Conservation (phyloP, 2,329 filamentous ascomycete species). For the Aspergillus latus region DNA sequence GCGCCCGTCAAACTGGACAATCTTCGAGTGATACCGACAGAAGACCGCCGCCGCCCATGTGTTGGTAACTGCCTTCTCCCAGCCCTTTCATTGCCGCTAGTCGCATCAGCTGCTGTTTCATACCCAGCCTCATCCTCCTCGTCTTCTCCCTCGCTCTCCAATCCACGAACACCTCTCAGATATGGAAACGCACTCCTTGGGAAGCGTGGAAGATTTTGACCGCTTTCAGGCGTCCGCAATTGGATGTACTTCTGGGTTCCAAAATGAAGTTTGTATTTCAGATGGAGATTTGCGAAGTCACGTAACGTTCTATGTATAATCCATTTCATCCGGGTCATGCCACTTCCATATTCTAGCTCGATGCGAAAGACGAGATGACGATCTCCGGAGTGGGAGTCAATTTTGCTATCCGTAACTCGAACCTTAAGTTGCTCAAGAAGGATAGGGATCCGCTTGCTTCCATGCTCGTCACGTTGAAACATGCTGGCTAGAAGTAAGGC, state of each 20-base stretch:
- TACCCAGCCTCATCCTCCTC: conserved; percentile 53
- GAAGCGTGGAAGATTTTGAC: conserved; percentile 83
- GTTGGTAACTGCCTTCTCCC: conserved; percentile 45
- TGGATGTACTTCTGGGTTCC: conserved; percentile 81
- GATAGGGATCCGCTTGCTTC: conserved; percentile 91
- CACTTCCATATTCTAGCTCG: conserved; percentile 93
- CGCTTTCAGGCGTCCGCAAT: conserved; percentile 64
- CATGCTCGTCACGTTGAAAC: conserved; percentile 95
- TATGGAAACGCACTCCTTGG: conserved; percentile 88
- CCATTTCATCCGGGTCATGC: conserved; percentile 95
- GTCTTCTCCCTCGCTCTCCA: conserved; percentile 79
- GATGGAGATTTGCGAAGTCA: conserved; percentile 89
- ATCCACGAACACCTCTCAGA: conserved; percentile 73
- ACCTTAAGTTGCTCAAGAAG: conserved; percentile 93
- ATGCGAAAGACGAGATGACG: conserved; percentile 86
- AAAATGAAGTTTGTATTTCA: conserved; percentile 86
- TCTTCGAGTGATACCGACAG: conserved; percentile 58
- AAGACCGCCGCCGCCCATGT: conserved; percentile 47
- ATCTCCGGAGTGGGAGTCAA: conserved; percentile 57
- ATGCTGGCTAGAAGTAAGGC: conserved; percentile 94
- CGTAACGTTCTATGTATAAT: conserved; percentile 80
- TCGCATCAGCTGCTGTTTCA: conserved; percentile 60
- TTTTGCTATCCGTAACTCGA: conserved; percentile 76
- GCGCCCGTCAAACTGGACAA: conserved; percentile 55
- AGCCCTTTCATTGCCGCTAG: conserved; percentile 65